phyloP scores from a whole-genome alignment of 495 filamentous ascomycete species.

The Elasticomyces elasticus region DNA sequence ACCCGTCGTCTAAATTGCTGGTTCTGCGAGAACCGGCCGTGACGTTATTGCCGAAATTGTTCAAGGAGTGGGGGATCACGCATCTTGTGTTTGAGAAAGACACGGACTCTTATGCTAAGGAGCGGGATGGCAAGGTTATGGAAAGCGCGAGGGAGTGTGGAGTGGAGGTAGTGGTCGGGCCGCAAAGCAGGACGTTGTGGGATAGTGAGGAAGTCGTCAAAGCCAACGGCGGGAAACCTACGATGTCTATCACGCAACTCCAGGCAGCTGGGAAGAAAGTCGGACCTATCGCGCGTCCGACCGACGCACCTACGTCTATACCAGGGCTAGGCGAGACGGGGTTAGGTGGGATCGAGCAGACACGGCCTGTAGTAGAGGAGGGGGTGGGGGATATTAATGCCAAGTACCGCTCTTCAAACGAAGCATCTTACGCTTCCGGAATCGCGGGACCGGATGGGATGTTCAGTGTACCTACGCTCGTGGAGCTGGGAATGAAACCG shows the following conservation, averaged over 20 bases:
- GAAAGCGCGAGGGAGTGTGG: constrained; percentile 49
- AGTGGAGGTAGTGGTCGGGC: constrained; percentile 49
- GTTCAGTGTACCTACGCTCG: constrained; percentile 50
- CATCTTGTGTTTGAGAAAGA: constrained; percentile 68
- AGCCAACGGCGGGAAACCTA: constrained; percentile 54
- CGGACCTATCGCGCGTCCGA: constrained; percentile 45
- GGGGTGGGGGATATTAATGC: constrained; percentile 46
- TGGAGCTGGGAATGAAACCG: constrained; percentile 50
- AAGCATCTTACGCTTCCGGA: constrained; percentile 41
- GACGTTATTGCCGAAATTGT: constrained; percentile 55
- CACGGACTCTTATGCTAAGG: constrained; percentile 56
- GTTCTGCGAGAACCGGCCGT: constrained; percentile 58
- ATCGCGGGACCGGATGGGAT: constrained; percentile 52
- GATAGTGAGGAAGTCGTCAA: constrained; percentile 55
- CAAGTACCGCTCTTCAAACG: constrained; percentile 35
- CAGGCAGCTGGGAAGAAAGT: constrained; percentile 38
- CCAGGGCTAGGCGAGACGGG: constrained; percentile 52
- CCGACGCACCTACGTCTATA: constrained; percentile 43
- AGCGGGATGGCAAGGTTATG: constrained; percentile 47
- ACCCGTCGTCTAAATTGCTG: constrained; percentile 54
- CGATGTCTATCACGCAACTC: constrained; percentile 58
- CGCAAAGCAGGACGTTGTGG: constrained; percentile 51
- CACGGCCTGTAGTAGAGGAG: constrained; percentile 35
- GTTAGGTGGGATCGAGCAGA: constrained; percentile 44
- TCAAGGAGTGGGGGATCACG: constrained; percentile 56